These are phyloP conservation scores for Hypoxylon sp. DNA, from an alignment of 2,329 filamentous ascomycete genomes.

Conservation along the genomic window DNA sequence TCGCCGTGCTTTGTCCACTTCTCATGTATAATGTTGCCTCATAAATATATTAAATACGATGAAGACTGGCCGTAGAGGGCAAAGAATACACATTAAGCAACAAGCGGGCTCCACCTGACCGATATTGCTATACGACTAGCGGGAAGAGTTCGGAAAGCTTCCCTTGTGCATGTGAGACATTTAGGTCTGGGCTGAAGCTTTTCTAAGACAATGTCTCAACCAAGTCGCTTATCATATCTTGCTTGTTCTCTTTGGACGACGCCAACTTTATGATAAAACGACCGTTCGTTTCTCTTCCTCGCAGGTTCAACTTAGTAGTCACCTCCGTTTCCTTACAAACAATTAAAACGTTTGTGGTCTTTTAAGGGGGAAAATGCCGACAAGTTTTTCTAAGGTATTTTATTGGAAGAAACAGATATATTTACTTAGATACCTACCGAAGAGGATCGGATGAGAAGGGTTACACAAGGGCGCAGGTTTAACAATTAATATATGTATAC, in stretches of 20 bases:
- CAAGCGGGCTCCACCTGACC: background rate
- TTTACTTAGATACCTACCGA: no score
- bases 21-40: background rate
- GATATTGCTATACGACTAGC: background rate
- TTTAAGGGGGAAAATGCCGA: background rate
- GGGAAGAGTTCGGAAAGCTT: background rate
- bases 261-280: background rate
- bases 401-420: background rate
- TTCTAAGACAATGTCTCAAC: slow-evolving; percentile 13
- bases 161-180: slow-evolving; percentile 5
- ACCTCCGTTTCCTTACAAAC: background rate
- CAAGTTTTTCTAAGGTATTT: background rate
- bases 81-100: background rate
- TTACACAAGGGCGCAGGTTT: slow-evolving; percentile 6
- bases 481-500: background rate
- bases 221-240: background rate
- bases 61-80: background rate
- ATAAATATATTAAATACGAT: background rate
- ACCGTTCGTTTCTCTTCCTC: background rate
- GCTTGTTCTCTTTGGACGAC: background rate
- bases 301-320: background rate
- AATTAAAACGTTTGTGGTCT: background rate
- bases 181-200: background rate
- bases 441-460: background rate
- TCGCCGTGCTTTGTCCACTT: background rate